Evolutionary conservation across 306 rosid genomes (phyloP), one percentile per base, ranked within the genome.

Genomic region (Calophaca sinica): DNA sequence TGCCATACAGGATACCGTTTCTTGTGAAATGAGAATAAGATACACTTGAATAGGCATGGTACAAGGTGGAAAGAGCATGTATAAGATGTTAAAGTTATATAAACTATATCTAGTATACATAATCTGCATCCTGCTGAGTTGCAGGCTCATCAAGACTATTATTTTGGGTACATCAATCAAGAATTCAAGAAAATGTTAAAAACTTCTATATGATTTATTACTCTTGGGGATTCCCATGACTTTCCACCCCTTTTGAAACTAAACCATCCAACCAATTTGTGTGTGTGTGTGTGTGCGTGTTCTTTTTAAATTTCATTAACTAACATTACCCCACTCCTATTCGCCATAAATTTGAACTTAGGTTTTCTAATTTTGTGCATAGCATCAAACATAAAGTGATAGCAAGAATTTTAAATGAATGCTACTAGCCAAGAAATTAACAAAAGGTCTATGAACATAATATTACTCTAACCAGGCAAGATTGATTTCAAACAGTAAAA

Each of bases 171-270:
- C 33, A 14, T 50, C 5, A 13, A 33, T 68, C 65, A 50, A 35
- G 20, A 61, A 33, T 13, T 68, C 65, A 50, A 35, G 20, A 61
- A 15, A 51, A 44, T 54, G 48, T 49, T 13, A 26, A 39, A 66
- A 57, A 66, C 39, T 11, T 29, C 51, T n/a, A 42, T 14, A 15
- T 36, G 46, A 64, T 46, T 75, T 33, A 44, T 36, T 74, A 48
- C 31, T 10, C 48, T 14, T 5, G 44, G 38, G 14, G 35, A 73
- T 12, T 80, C 14, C 51, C 39, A 62, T 5, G 5, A 55, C 68
- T 53, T 10, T 35, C 71, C 63, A 52, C 39, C 78, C n/a, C 39
- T 65, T 58, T 76, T 33, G 36, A 73, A 67, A 62, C 32, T 45
- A 57, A 53, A 32, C 3, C 72, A 75, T 31, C 44, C 36, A 49